These are phyloP conservation scores for Starmerella floris DNA, from an alignment of 805 yeast genomes.

Conservation along the genomic window DNA sequence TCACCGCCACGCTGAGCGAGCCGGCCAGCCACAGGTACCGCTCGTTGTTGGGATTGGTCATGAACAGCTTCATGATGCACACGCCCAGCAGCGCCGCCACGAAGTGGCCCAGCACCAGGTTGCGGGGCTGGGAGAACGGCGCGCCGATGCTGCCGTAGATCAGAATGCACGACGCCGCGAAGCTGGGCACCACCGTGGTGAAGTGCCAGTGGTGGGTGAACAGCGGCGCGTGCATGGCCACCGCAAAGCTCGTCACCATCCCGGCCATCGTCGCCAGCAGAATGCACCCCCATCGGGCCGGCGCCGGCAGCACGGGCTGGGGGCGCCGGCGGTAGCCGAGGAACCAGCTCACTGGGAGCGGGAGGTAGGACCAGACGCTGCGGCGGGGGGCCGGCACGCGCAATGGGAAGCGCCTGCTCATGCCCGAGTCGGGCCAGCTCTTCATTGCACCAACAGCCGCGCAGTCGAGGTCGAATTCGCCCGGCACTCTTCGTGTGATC, in stretches of 20 bases:
- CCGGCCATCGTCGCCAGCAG: constrained; percentile 2
- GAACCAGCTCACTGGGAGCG: background rate
- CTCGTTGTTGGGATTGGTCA: constrained; percentile 32
- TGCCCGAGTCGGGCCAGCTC: too few relatives aligned
- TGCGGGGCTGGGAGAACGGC: constrained; percentile 56
- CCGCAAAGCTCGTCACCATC: constrained; percentile 20
- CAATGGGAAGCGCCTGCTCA: too few relatives aligned
- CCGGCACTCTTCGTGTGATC: too few relatives aligned
- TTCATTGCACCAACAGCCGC: too few relatives aligned
- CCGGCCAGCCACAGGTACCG: constrained; percentile 45
- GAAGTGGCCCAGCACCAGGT: constrained; percentile 44
- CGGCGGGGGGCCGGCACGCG: too few relatives aligned
- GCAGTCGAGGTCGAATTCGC: too few relatives aligned
- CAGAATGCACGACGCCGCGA: constrained; percentile 50
- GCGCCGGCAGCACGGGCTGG: background rate
- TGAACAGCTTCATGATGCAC: constrained; percentile 41
- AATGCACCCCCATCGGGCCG: background rate
- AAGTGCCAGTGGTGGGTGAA: constrained; percentile 20
- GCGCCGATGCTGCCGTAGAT: constrained; percentile 42
- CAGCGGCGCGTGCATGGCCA: constrained; percentile 21
- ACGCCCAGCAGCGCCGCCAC: constrained; percentile 42
- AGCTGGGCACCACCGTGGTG: constrained; percentile 25
- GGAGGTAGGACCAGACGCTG: background rate
- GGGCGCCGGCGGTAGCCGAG: background rate
- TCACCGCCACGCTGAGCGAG: constrained; percentile 41